Conservation (phyloP, 2,329 filamentous ascomycete genomes). For the Fusarium sp. region DNA sequence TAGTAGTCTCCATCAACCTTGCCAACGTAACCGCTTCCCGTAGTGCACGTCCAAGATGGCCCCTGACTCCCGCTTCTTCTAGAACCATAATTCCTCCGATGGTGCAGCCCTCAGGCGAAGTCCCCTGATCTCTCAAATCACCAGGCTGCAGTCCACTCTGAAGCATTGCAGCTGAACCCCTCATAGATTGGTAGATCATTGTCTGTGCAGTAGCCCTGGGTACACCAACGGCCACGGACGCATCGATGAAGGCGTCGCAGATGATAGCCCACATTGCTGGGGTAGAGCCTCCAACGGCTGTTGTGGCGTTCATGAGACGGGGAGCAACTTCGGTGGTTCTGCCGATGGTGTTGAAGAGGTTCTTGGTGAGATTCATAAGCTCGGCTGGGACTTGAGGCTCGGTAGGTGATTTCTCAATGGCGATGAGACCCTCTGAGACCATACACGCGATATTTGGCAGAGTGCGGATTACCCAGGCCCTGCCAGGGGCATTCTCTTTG, state of each 20-base stretch:
- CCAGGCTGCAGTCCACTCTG: slow-evolving; percentile 62
- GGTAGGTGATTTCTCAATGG: slow-evolving; percentile 40
- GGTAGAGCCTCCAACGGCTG: slow-evolving; percentile 66
- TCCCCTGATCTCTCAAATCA: slow-evolving; percentile 65
- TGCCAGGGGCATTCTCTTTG: slow-evolving; percentile 4
- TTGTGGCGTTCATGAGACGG: slow-evolving; percentile 63
- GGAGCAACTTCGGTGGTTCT: slow-evolving; percentile 59
- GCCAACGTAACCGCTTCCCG: slow-evolving; percentile 58
- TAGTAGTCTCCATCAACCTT: slow-evolving; percentile 49
- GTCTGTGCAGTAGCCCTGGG: slow-evolving; percentile 62
- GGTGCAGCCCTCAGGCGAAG: slow-evolving; percentile 67
- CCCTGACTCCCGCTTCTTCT: slow-evolving; percentile 63
- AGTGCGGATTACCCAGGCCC: slow-evolving; percentile 43
- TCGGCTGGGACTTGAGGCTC: slow-evolving; percentile 30
- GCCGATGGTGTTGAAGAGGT: slow-evolving; percentile 65
- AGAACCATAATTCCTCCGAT: slow-evolving; percentile 66
- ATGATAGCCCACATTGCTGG: slow-evolving; percentile 68
- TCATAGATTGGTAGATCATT: slow-evolving; percentile 68
- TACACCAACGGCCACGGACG: slow-evolving; percentile 66
- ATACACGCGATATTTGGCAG: slow-evolving; percentile 48
- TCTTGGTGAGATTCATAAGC: slow-evolving; percentile 42
- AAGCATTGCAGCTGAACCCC: slow-evolving; percentile 63
- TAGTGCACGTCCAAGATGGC: slow-evolving; percentile 51
- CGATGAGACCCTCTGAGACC: slow-evolving; percentile 45
- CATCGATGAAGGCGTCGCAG: slow-evolving; percentile 66